Conservation (phyloP, 225 moss, liverwort and hornwort genomes). For the Thuidium tamariscinum region DNA sequence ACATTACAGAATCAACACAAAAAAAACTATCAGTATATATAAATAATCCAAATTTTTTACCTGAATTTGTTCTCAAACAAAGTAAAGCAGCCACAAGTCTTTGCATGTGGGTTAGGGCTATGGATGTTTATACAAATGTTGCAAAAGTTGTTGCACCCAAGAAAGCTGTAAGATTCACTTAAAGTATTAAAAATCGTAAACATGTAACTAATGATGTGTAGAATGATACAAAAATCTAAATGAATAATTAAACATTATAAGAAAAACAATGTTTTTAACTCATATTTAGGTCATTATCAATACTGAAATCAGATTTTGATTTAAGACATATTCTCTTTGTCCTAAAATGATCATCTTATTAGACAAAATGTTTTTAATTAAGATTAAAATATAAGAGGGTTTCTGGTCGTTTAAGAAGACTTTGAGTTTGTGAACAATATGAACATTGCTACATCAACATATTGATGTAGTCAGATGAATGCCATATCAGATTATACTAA, state of each 20-base stretch:
- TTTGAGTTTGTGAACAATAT: too few relatives aligned
- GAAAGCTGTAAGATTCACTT: slow-evolving; percentile 23
- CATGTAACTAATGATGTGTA: rapidly evolving
- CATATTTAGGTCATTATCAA: too few relatives aligned
- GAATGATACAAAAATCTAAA: neutral
- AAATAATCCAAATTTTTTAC: slow-evolving; percentile 59
- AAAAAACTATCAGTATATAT: slow-evolving; percentile 69
- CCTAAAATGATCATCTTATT: too few relatives aligned
- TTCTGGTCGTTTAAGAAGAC: too few relatives aligned
- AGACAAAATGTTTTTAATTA: too few relatives aligned
- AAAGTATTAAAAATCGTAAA: rapidly evolving
- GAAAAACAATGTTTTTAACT: rapidly evolving
- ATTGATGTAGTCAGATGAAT: too few relatives aligned
- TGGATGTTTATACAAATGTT: slow-evolving; percentile 90
- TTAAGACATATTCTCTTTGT: too few relatives aligned
- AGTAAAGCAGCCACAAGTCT: slow-evolving; percentile 91
- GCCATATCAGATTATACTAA: too few relatives aligned
- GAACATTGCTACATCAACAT: too few relatives aligned
- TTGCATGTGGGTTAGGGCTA: slow-evolving; percentile 92
- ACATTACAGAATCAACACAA: slow-evolving; percentile 47
- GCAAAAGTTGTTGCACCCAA: slow-evolving; percentile 86
- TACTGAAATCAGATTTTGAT: neutral
- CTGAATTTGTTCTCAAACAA: slow-evolving; percentile 73
- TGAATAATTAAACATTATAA: rapidly evolving
- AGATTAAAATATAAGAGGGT: too few relatives aligned